Percentiles rank a stretch among this genome's conserved stretches.
Conservation (phyloP, 2,329 filamentous ascomycete genomes). For the Zasmidium angulare region DNA sequence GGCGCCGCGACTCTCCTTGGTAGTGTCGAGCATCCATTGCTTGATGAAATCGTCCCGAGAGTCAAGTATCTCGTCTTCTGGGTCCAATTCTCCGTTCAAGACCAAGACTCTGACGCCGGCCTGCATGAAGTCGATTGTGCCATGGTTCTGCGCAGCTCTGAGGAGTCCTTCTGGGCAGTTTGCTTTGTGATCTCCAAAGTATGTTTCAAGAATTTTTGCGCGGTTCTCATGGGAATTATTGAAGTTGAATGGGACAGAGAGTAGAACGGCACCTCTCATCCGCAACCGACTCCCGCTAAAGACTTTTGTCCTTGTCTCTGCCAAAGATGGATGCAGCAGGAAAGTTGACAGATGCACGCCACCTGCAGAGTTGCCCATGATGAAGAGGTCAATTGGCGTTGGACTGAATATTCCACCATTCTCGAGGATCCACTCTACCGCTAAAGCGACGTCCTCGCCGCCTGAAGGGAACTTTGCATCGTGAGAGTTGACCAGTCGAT, state of each 20-base stretch:
- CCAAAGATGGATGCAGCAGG: constrained; percentile 31
- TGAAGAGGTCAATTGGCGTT: constrained; percentile 36
- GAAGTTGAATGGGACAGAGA: constrained; percentile 30
- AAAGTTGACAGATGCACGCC: constrained; percentile 42
- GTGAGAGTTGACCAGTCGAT: constrained; percentile 39
- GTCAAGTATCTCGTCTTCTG: constrained; percentile 26
- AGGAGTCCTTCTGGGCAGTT: constrained; percentile 25
- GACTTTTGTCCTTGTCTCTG: constrained; percentile 20
- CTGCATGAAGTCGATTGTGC: constrained; percentile 19
- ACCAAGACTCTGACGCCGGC: constrained; percentile 18
- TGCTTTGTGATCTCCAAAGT: constrained; percentile 23
- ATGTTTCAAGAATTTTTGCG: constrained; percentile 17
- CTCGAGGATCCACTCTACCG: constrained; percentile 37
- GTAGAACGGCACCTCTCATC: constrained; percentile 25
- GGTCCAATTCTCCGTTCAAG: constrained; percentile 28
- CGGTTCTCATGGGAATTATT: constrained; percentile 12
- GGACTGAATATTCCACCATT: constrained; percentile 25
- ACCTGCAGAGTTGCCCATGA: constrained; percentile 45
- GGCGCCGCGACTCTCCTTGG: constrained; percentile 15
- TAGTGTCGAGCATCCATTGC: constrained; percentile 21
- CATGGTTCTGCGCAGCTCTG: constrained; percentile 12
- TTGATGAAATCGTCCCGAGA: constrained; percentile 26
- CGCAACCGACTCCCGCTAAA: constrained; percentile 11
- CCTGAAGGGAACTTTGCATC: constrained; percentile 44
- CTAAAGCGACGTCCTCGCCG: constrained; percentile 40